Evolutionary conservation across 169 alveolate genomes (phyloP).

Genomic region (Babesia ovis): DNA sequence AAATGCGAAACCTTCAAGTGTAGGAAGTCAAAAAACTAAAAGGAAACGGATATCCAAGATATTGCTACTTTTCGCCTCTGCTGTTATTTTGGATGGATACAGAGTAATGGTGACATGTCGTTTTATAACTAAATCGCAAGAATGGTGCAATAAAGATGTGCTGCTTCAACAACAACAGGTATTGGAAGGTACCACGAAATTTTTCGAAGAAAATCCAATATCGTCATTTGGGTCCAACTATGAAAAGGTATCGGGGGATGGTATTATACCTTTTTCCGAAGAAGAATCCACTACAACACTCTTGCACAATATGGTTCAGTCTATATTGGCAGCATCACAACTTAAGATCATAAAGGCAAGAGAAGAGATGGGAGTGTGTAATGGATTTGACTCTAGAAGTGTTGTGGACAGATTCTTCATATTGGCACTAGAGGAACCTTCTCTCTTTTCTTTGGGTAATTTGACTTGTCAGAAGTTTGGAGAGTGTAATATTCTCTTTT

Average conservation of each 20-base stretch:
- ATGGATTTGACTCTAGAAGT: background rate
- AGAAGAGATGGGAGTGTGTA: slow-evolving; percentile 35
- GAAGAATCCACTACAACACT: slow-evolving; percentile 17
- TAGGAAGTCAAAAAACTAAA: background rate
- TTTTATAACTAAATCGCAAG: slow-evolving; percentile 21
- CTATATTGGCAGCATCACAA: slow-evolving; percentile 34
- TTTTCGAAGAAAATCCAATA: background rate
- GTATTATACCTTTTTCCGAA: slow-evolving; percentile 8
- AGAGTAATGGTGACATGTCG: slow-evolving; percentile 38
- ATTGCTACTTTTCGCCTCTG: slow-evolving; percentile 26
- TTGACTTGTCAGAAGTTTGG: slow-evolving; percentile 17
- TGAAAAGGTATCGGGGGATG: background rate
- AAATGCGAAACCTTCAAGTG: slow-evolving; percentile 13
- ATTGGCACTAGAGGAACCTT: slow-evolving; percentile 28
- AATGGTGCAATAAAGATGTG: slow-evolving; percentile 29
- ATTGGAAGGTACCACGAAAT: background rate
- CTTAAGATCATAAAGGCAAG: slow-evolving; percentile 19
- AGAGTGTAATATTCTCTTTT: slow-evolving; percentile 18
- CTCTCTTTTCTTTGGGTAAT: slow-evolving; percentile 13
- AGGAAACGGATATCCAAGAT: slow-evolving; percentile 5
- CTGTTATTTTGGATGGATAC: slow-evolving; percentile 44
- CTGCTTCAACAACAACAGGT: slow-evolving; percentile 20
- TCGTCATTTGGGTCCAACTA: background rate
- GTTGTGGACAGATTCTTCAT: slow-evolving; percentile 18
- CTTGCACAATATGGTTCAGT: slow-evolving; percentile 27